Evolutionary conservation across 352 stramenopile species (phyloP), one percentile per base, ranked within the genome.

Genomic region (Paralagenidium karlingii): DNA sequence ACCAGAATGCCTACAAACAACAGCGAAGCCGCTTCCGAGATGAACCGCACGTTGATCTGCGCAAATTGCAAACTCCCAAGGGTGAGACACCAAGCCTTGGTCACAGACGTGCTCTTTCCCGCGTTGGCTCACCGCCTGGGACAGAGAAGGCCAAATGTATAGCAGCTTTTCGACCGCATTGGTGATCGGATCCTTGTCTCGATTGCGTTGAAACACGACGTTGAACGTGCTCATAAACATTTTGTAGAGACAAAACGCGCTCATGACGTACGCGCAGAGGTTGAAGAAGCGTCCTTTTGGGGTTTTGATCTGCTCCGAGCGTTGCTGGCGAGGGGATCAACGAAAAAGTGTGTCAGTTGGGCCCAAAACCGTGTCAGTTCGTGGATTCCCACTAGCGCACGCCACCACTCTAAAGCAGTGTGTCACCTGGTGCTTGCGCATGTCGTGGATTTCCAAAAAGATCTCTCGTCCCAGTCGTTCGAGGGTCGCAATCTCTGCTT

Each of bases 171-270:
- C 76, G 15, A 90, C 66, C 2, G 51, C 68, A 40, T 81, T 60
- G 0, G 76, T 87, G 53, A 90, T 90, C 38, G 76, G 76, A 18
- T 90, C 76, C 45, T 84, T 90, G 30, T 90, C 76, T 25, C 76
- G 68, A 40, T 82, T 84, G 20, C 73, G 58, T 18, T 64, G 60
- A 32, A 90, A 87, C 6, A 82, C 60, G 24, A 86, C 73, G 46
- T 90, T 90, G 21, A 83, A 48, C 0, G 70, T 87, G 55, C 73
- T 86, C 73, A 86, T 87, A 24, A 82, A 38, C 76, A 86, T 89
- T 41, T 89, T 89, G 63, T 89, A 89, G 34, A 89, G 54, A 32
- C 76, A 89, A 38, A 89, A 86, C 8, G 45, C 68, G 32, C 69
- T 86, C 36, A 89, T 58, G 12, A 78, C 49, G 43, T 86, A 86